Evolutionary conservation across 2,329 filamentous ascomycete genomes (phyloP).

Genomic region (Didymella arachidicola): DNA sequence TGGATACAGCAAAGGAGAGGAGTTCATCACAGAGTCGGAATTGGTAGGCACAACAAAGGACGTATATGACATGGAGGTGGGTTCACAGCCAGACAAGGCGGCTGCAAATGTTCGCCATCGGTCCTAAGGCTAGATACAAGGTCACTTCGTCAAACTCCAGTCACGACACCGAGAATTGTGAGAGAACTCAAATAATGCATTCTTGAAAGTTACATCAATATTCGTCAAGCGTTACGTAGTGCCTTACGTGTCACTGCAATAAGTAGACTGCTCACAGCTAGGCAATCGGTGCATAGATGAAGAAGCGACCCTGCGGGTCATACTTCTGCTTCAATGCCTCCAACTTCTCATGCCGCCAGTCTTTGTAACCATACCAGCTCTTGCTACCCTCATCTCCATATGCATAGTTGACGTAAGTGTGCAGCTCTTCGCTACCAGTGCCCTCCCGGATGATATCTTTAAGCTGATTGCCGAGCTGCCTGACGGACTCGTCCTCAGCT

Average conservation of each 20-base stretch:
- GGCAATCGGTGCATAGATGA: slow-evolving; percentile 40
- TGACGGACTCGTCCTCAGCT: slow-evolving; percentile 22
- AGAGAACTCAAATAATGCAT: no score
- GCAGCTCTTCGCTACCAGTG: slow-evolving; percentile 29
- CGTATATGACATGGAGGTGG: no score
- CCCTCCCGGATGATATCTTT: slow-evolving; percentile 31
- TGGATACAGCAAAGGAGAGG: background rate
- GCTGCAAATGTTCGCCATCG: no score
- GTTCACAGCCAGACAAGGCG: no score
- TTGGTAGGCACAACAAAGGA: no score
- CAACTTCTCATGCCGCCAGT: slow-evolving; percentile 43
- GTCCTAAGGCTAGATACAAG: no score
- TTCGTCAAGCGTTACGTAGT: no score
- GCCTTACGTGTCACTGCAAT: background rate
- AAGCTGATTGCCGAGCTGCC: slow-evolving; percentile 27
- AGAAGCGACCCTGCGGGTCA: slow-evolving; percentile 44
- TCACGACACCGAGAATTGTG: no score
- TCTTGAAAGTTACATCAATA: no score
- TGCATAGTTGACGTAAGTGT: slow-evolving; percentile 42
- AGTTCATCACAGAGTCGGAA: no score
- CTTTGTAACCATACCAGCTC: slow-evolving; percentile 45
- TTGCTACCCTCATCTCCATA: slow-evolving; percentile 41
- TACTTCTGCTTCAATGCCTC: slow-evolving; percentile 44
- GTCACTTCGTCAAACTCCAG: no score
- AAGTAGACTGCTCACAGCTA: background rate